phyloP scores from a whole-genome alignment of 148 eudicot species.

The Vaccinium corymbosum region DNA sequence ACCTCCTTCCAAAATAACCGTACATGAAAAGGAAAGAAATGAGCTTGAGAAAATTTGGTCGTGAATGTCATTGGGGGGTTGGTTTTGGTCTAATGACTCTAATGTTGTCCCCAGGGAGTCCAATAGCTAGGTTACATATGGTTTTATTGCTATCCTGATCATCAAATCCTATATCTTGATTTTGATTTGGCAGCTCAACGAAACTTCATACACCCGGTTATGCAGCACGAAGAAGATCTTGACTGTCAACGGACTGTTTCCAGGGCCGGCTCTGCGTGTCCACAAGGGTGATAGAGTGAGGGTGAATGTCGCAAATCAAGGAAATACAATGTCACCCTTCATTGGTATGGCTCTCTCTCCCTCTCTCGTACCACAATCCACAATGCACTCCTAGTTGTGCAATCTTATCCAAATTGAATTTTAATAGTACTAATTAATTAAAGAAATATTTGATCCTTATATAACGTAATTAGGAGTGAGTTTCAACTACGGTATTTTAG shows the following conservation, averaged over 20 bases:
- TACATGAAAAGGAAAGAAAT: too few species aligned
- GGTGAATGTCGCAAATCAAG: not conserved
- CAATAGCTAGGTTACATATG: too few species aligned
- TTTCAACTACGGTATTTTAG: too few species aligned
- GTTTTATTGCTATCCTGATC: not conserved
- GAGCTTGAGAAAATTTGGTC: too few species aligned
- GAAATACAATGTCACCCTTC: conserved; percentile 7
- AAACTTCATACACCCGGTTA: not conserved
- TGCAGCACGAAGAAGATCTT: conserved; percentile 9
- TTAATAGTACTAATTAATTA: too few species aligned
- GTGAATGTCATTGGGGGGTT: too few species aligned
- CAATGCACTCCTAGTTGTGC: too few species aligned
- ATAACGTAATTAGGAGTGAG: too few species aligned
- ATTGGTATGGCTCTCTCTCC: conserved; percentile 8
- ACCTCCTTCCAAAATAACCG: too few species aligned
- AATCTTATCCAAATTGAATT: too few species aligned
- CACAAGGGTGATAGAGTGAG: not conserved
- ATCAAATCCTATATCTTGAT: not conserved
- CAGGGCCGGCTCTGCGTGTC: not conserved
- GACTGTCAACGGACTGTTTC: conserved; percentile 5
- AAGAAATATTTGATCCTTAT: too few species aligned
- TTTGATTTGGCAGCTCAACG: not conserved
- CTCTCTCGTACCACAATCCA: too few species aligned
- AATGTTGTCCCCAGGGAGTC: not conserved
- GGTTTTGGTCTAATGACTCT: not conserved